Percentiles rank a stretch among this genome's conserved stretches.
Conservation (phyloP, 306 rosid genomes). For the Pyrus communis region DNA sequence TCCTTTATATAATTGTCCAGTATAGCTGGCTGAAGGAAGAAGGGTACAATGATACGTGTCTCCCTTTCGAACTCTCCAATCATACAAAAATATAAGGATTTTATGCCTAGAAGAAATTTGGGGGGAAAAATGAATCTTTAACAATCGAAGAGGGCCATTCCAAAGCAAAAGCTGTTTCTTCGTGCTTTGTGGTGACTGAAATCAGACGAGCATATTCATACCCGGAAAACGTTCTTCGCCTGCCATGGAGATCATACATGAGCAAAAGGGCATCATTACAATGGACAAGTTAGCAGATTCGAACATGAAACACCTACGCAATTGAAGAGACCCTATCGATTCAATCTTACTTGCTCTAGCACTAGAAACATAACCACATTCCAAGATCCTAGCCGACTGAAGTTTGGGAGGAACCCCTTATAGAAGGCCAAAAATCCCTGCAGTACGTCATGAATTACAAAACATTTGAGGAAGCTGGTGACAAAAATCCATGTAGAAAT, state of each 20-base stretch:
- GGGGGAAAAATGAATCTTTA: slow-evolving; percentile 11
- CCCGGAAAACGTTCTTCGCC: slow-evolving; percentile 50
- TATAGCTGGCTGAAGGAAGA: slow-evolving; percentile 2
- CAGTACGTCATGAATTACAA: slow-evolving; percentile 18
- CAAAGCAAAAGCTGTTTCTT: neutral
- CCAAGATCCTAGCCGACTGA: slow-evolving; percentile 84
- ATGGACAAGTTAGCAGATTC: neutral
- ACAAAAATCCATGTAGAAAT: neutral
- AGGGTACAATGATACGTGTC: slow-evolving; percentile 5
- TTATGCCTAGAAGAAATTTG: neutral
- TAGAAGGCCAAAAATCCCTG: slow-evolving; percentile 96
- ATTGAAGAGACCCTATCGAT: neutral
- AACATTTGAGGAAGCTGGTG: neutral
- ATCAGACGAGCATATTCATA: slow-evolving; percentile 14
- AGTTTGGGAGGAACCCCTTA: slow-evolving; percentile 89
- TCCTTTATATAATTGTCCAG: neutral
- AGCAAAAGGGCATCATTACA: slow-evolving; percentile 6
- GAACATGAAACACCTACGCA: neutral
- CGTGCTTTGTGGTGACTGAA: slow-evolving; percentile 1
- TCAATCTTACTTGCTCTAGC: slow-evolving; percentile 74
- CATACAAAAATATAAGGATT: neutral
- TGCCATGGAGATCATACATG: slow-evolving; percentile 25
- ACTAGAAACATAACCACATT: slow-evolving; percentile 80
- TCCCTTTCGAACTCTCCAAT: neutral
- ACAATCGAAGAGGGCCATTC: slow-evolving; percentile 8